Evolutionary conservation across 1,284 basidiomycete genomes (phyloP), one percentile per base, ranked within the genome.

Genomic region (Thelephora terrestris): DNA sequence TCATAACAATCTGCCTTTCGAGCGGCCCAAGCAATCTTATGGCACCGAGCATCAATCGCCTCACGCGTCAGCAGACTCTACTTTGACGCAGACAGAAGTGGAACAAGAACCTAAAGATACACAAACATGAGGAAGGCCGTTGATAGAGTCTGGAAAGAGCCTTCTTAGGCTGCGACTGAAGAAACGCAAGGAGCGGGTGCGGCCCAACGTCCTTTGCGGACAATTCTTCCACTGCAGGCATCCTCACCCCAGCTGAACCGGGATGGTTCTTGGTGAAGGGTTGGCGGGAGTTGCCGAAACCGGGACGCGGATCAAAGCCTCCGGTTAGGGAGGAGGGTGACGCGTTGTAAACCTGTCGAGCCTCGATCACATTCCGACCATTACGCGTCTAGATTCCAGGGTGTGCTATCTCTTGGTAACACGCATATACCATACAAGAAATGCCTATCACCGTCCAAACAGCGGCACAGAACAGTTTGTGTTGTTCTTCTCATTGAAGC

Each of bases 1-100:
- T 91, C 77, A 97, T 85, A 39, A 97, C 80, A 27, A 98, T 74
- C 64, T 98, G 94, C 36, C 92, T 75, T 56, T 93, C 91, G 32
- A 96, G 67, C 20, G 91, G 84, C 2, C 84, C 85, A 20, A 99
- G 70, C 18, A 98, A 73, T 45, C 94, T 94, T 58, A 40, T 37
- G 25, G 44, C 10, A n/a, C 35, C 43, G 25, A 51, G 55, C 53
- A 64, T 38, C 16, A 50, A 47, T 43, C 29, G 14, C 29, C 25
- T 12, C 29, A 32, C 29, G 9, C 7, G 29, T 32, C 29, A 32
- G 29, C 14, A 6, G 9, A 32, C 29, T 32, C 29, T 12, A 32
- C 12, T 53, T 47, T 56, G 53, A 35, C 51, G n/a, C 46, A 18
- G 27, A 42, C n/a, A 51, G 46, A 24, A 53, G 37, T 49, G 42